phyloP scores from a whole-genome alignment of 805 yeast genomes.

The Candida nemodendra region DNA sequence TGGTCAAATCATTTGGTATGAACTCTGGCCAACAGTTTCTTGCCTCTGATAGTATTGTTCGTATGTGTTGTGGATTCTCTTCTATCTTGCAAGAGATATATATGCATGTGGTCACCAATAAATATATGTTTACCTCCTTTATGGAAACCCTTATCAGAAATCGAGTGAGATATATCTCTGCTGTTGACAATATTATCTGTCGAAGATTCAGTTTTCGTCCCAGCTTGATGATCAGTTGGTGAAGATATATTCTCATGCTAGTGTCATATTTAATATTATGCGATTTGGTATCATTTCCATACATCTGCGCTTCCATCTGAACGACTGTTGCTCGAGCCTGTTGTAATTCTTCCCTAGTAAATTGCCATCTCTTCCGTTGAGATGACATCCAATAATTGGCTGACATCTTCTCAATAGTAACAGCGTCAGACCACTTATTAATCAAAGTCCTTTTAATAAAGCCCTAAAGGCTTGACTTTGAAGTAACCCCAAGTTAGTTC shows the following conservation, averaged over 20 bases:
- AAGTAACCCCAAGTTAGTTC: too few species aligned
- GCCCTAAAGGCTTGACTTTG: too few species aligned
- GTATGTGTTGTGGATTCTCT: constrained; percentile 91
- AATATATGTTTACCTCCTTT: constrained; percentile 78
- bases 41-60: constrained; percentile 81
- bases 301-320: constrained; percentile 24
- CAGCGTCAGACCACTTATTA: too few species aligned
- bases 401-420: too few species aligned
- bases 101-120: constrained; percentile 78
- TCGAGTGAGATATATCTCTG: constrained; percentile 80
- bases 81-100: constrained; percentile 93
- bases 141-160: constrained; percentile 71
- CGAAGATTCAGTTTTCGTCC: constrained; percentile 78
- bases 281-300: constrained; percentile 6
- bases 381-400: constrained; percentile 89
- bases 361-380: constrained; percentile 80
- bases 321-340: constrained; percentile 18
- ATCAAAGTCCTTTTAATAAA: too few species aligned
- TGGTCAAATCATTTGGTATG: constrained; percentile 86
- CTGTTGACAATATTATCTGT: constrained; percentile 84
- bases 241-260: constrained; percentile 75
- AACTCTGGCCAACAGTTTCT: constrained; percentile 92
- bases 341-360: constrained; percentile 57
- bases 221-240: constrained; percentile 67
- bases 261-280: constrained; percentile 46